Conservation (phyloP, 2,329 filamentous ascomycete genomes). For the Penicillium aurantiogriseum region DNA sequence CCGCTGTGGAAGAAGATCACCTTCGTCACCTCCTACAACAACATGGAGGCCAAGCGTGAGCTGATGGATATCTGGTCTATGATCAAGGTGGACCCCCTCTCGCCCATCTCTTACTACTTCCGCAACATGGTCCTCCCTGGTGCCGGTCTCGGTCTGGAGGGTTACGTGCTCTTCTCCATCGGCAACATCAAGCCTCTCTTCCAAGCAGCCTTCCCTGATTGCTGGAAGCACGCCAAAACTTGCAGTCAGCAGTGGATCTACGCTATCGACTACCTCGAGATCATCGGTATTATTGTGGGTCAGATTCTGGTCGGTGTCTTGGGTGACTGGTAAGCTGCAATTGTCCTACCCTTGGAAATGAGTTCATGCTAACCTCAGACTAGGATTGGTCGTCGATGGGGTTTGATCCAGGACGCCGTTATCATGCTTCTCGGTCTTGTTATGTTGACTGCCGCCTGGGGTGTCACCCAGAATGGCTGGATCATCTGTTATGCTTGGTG, state of each 20-base stretch:
- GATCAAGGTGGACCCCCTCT: slow-evolving; percentile 82
- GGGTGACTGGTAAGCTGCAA: slow-evolving; percentile 59
- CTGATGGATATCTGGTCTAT: slow-evolving; percentile 67
- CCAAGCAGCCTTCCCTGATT: slow-evolving; percentile 68
- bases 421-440: slow-evolving; percentile 94
- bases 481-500: slow-evolving; percentile 96
- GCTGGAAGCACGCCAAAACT: slow-evolving; percentile 67
- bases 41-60: slow-evolving; percentile 67
- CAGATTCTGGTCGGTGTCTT: slow-evolving; percentile 83
- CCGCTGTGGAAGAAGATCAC: slow-evolving; percentile 65
- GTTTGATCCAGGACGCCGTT: slow-evolving; percentile 88
- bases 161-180: slow-evolving; percentile 95
- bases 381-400: slow-evolving; percentile 87
- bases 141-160: slow-evolving; percentile 87
- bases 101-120: slow-evolving; percentile 81
- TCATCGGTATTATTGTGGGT: slow-evolving; percentile 90
- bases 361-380: not conserved
- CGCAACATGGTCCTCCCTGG: slow-evolving; percentile 88
- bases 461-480: slow-evolving; percentile 83
- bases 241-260: slow-evolving; percentile 80
- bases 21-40: slow-evolving; percentile 75
- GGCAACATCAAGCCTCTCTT: slow-evolving; percentile 88
- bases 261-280: slow-evolving; percentile 86
- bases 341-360: not conserved
- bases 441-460: slow-evolving; percentile 91